Conservation (phyloP, 2,329 filamentous ascomycete species). For the Penicillium thymicola region DNA sequence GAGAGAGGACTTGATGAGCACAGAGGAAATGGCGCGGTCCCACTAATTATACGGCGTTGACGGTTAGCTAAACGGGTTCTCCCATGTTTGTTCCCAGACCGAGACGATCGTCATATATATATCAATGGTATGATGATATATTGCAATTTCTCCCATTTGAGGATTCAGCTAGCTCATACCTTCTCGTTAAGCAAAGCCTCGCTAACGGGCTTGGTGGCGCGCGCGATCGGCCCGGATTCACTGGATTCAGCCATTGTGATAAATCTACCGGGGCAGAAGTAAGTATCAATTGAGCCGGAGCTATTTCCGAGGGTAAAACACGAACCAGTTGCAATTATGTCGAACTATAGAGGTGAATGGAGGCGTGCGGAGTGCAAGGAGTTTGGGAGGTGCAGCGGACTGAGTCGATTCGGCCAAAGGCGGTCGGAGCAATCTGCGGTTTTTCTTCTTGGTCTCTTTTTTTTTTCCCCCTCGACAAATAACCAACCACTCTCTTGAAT, state of each 20-base stretch:
- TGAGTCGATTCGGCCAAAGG: conserved; percentile 33
- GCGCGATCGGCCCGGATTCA: conserved; percentile 58
- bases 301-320: neutral
- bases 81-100: neutral
- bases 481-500: conserved; percentile 12
- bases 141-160: neutral
- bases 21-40: conserved; percentile 96
- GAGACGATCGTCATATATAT: neutral
- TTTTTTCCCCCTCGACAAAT: conserved; percentile 10
- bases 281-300: conserved; percentile 7
- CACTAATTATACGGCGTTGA: conserved; percentile 58
- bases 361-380: conserved; percentile 23
- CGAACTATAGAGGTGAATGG: conserved; percentile 18
- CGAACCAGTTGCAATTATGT: conserved; percentile 14
- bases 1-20: conserved; percentile 93
- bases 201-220: conserved; percentile 77
- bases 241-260: conserved; percentile 55
- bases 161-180: conserved; percentile 53
- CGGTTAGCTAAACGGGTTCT: conserved; percentile 16
- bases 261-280: conserved; percentile 18
- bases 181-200: conserved; percentile 99
- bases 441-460: conserved; percentile 24
- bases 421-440: conserved; percentile 39
- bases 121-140: neutral
- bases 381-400: conserved; percentile 16